phyloP scores from a whole-genome alignment of 768 basidiomycete genomes.

The Boletus fagicola region DNA sequence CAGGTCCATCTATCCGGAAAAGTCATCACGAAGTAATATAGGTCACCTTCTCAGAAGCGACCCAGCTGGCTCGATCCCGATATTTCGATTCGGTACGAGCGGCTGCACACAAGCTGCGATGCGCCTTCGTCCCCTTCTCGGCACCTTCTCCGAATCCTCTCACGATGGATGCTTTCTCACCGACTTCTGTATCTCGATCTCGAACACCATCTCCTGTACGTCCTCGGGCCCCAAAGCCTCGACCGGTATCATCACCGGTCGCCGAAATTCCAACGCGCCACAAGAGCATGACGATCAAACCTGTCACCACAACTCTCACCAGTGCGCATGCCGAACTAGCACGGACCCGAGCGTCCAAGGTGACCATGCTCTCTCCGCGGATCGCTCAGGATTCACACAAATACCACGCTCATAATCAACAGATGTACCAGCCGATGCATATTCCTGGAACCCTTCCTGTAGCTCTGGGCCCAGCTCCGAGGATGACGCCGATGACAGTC shows the following conservation, averaged over 20 bases:
- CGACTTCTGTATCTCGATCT: constrained; percentile 34
- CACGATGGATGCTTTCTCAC: constrained; percentile 12
- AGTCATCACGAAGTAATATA: constrained; percentile 42
- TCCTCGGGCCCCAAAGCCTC: constrained; percentile 40
- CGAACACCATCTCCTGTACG: constrained; percentile 51
- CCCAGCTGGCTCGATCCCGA: constrained; percentile 17
- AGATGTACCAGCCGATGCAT: constrained; percentile 32
- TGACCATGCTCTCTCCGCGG: constrained; percentile 25
- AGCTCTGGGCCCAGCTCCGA: constrained; percentile 1
- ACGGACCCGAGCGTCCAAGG: constrained; percentile 31
- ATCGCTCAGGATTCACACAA: constrained; percentile 30
- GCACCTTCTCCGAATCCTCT: constrained; percentile 27
- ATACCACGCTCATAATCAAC: constrained; percentile 33
- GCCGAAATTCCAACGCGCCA: constrained; percentile 30
- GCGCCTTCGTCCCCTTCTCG: constrained; percentile 31
- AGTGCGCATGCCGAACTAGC: constrained; percentile 24
- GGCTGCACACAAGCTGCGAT: constrained; percentile 27
- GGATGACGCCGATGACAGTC: constrained; percentile 2
- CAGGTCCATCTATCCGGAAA: constrained; percentile 23
- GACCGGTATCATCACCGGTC: constrained; percentile 31
- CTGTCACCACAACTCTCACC: constrained; percentile 14
- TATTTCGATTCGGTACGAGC: constrained; percentile 6
- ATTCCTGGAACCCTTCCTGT: constrained; percentile 22
- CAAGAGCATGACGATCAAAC: constrained; percentile 32
- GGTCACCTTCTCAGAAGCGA: constrained; percentile 39